Evolutionary conservation across 768 basidiomycete genomes (phyloP), one percentile per base, ranked within the genome.

Genomic region (Lentinus brumalis): DNA sequence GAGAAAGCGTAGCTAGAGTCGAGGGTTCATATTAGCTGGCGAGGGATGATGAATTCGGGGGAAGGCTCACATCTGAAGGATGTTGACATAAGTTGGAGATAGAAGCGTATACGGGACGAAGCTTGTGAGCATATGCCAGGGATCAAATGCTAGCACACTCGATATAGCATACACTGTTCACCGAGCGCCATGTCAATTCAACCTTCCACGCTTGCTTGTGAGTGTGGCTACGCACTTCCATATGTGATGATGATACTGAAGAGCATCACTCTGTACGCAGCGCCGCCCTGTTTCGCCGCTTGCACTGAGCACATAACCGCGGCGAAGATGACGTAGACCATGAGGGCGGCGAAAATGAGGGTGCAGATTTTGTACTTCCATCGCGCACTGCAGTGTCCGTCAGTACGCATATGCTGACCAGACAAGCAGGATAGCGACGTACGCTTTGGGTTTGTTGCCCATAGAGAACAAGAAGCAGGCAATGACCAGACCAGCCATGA

Each of bases 61-160:
- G 51, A 29, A 7, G 2, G 59, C 89, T 69, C 57, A 92, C 88
- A 94, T 86, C 72, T 86, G 88, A 56, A 92, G 74, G 61, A 91
- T 79, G 70, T 89, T 90, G 70, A 92, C 83, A 66, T 90, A 91
- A 31, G 85, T 86, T 30, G 95, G 93, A 3, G 88, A 91, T 56
- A 97, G 82, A 18, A 98, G 77, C 69, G 98, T 75, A 70, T 97
- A 99, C 52, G 92, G 94, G 14, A 88, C 66, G 69, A 95, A 94
- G 67, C 92, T 94, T 9, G 96, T 98, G 64, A 97, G 50, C 78
- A 98, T 86, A 75, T 98, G 96, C 93, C 94, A 96, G 4, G 97
- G 96, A 74, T 99, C 97, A 30, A 65, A 62, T 3, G 66, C 61
- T 1, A 67, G 41, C 4, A 67, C 42, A 42, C 66, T 65, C 5